Evolutionary conservation across 805 yeast species (phyloP).

Genomic region (Hemisphaericaspora nanyangensis): DNA sequence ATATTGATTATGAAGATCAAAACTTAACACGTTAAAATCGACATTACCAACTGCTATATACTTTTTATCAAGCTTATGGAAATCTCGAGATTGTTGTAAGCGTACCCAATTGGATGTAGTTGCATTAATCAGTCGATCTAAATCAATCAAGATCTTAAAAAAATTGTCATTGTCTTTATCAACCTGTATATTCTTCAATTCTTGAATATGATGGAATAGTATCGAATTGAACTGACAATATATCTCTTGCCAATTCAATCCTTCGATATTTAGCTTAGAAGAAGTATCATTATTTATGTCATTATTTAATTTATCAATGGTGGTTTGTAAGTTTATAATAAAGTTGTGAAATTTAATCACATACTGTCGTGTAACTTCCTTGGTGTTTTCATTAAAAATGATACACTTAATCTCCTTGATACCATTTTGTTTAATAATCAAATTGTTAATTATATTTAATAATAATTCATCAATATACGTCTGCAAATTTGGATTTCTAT

Average conservation of each 20-base stretch:
- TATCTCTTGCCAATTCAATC: slow-evolving; percentile 30
- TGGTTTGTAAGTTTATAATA: slow-evolving; percentile 15
- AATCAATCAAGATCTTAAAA: slow-evolving; percentile 20
- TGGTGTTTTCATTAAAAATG: slow-evolving; percentile 27
- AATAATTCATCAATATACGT: slow-evolving; percentile 41
- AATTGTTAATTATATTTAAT: slow-evolving; percentile 18
- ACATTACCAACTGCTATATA: slow-evolving; percentile 19
- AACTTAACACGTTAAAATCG: slow-evolving; percentile 22
- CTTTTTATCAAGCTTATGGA: not conserved
- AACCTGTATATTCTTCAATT: slow-evolving; percentile 18
- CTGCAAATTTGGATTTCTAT: slow-evolving; percentile 46
- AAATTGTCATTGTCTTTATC: slow-evolving; percentile 10
- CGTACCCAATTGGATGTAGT: slow-evolving; percentile 23
- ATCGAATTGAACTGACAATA: slow-evolving; percentile 27
- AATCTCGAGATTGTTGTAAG: slow-evolving; percentile 7
- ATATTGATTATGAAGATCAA: slow-evolving; percentile 31
- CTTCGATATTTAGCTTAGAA: slow-evolving; percentile 18
- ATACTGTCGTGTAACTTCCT: slow-evolving; percentile 36
- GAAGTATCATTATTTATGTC: slow-evolving; percentile 16
- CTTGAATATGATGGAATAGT: slow-evolving; percentile 29
- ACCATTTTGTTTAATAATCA: slow-evolving; percentile 14
- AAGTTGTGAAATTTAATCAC: slow-evolving; percentile 30
- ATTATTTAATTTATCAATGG: slow-evolving; percentile 3
- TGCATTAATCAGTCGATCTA: slow-evolving; percentile 18
- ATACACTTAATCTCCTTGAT: slow-evolving; percentile 34